These are phyloP conservation scores for Mangifera indica DNA, from an alignment of 345 rosid genomes.

Conservation along the genomic window DNA sequence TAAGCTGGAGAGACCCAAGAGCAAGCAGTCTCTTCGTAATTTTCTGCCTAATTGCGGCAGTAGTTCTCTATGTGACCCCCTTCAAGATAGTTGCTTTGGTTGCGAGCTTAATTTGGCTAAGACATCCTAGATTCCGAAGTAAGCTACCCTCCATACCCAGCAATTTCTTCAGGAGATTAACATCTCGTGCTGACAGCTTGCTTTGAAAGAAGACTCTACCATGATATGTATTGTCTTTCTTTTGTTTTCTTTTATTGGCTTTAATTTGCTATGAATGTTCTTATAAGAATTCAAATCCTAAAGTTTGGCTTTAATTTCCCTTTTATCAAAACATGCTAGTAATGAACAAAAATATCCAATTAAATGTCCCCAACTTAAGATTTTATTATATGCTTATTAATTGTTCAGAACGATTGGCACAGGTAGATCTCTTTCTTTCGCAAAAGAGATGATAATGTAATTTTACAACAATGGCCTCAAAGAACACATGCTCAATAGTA, in stretches of 20 bases:
- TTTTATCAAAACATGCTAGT: too few species aligned
- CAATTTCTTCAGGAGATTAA: slow-evolving; percentile 83
- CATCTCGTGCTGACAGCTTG: slow-evolving; percentile 76
- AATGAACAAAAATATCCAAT: too few species aligned
- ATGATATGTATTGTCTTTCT: neutral
- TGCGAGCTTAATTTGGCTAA: slow-evolving; percentile 61
- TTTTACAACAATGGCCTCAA: neutral
- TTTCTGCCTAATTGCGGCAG: slow-evolving; percentile 67
- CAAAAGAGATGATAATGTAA: neutral
- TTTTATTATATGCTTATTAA: too few species aligned
- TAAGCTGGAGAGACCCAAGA: slow-evolving; percentile 86
- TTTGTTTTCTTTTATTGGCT: neutral
- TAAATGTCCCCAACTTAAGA: too few species aligned
- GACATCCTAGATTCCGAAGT: slow-evolving; percentile 84
- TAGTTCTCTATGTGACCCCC: slow-evolving; percentile 65
- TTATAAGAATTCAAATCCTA: neutral
- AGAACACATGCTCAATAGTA: too few species aligned
- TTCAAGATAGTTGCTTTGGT: slow-evolving; percentile 60
- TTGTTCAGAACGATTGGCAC: too few species aligned
- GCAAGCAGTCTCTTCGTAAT: slow-evolving; percentile 70
- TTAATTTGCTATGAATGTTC: neutral
- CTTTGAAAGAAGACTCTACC: slow-evolving; percentile 34
- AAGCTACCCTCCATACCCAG: slow-evolving; percentile 81
- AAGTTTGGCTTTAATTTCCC: too few species aligned
- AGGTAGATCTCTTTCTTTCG: neutral